phyloP scores from a whole-genome alignment of 371 early-diverging fungal genomes.

The Haplosporangium sp. region DNA sequence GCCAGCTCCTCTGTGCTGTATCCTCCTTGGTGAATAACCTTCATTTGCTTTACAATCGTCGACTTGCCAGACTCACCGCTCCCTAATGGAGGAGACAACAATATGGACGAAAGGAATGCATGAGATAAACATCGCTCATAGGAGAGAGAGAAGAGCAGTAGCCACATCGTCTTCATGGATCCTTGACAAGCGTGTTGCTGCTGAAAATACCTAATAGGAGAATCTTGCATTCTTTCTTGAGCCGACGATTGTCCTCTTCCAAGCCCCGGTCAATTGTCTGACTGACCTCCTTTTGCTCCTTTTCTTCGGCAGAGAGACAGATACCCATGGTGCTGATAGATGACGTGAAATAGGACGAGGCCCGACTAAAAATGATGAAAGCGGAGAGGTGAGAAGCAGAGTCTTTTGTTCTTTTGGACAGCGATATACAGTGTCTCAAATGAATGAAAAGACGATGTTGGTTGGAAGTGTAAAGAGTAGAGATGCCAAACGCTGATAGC shows the following conservation, averaged over 20 bases:
- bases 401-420: neutral
- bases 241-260: conserved; percentile 64
- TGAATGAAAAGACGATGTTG: neutral
- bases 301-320: conserved; percentile 75
- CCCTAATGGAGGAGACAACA: conserved; percentile 57
- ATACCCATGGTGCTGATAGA: conserved; percentile 64
- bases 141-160: neutral
- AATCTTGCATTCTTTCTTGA: conserved; percentile 78
- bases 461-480: too few relatives aligned
- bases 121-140: neutral
- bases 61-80: conserved; percentile 94
- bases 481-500: too few relatives aligned
- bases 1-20: conserved; percentile 84
- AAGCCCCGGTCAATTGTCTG: conserved; percentile 71
- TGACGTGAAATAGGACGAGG: conserved; percentile 13
- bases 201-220: conserved; percentile 70
- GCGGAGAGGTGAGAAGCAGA: neutral
- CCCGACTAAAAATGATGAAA: conserved; percentile 3
- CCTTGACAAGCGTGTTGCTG: neutral
- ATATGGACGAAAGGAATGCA: neutral
- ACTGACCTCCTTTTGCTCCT: conserved; percentile 65
- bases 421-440: too few relatives aligned
- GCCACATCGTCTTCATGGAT: neutral
- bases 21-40: conserved; percentile 91
- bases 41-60: conserved; percentile 95